These are phyloP conservation scores for Xylaria flabelliformis DNA, from an alignment of 495 filamentous ascomycete species.

Conservation along the genomic window DNA sequence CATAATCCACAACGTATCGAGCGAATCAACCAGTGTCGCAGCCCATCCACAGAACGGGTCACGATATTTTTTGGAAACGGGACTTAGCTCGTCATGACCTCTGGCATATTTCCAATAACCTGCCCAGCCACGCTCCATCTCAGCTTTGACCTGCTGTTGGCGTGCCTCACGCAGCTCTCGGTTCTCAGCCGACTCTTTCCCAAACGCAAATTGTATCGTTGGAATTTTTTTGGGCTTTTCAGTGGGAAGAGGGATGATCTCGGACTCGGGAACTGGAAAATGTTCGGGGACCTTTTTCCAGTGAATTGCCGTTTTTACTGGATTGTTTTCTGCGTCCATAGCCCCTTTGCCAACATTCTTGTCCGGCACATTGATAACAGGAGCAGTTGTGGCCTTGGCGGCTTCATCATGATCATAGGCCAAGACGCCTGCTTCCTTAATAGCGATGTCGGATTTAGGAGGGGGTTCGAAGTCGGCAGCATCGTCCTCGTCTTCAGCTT, in stretches of 20 bases:
- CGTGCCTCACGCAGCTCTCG: constrained; percentile 68
- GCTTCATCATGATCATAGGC: constrained; percentile 53
- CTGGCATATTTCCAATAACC: constrained; percentile 85
- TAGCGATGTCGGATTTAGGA: not conserved
- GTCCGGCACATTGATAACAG: constrained; percentile 47
- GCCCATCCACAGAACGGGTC: constrained; percentile 95
- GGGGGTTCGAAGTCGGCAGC: constrained; percentile 24
- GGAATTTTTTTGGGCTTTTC: constrained; percentile 72
- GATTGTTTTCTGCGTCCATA: constrained; percentile 26
- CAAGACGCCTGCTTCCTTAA: constrained; percentile 39
- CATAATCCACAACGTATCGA: constrained; percentile 98
- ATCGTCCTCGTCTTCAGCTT: constrained; percentile 28
- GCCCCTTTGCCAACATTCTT: constrained; percentile 40
- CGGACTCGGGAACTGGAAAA: constrained; percentile 72
- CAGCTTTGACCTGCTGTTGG: constrained; percentile 72
- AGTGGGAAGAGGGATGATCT: constrained; percentile 77
- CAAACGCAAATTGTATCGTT: constrained; percentile 75
- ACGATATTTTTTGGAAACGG: constrained; percentile 64
- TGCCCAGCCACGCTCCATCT: constrained; percentile 80
- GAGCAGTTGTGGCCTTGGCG: constrained; percentile 34
- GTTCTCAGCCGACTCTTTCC: constrained; percentile 63
- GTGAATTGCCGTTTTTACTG: constrained; percentile 50
- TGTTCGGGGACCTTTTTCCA: constrained; percentile 76
- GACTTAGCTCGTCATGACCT: constrained; percentile 82
- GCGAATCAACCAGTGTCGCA: constrained; percentile 88